Base-by-base conservation (phyloP, 2,329 filamentous ascomycete genomes). In the Gnomoniopsis sp. region DNA sequence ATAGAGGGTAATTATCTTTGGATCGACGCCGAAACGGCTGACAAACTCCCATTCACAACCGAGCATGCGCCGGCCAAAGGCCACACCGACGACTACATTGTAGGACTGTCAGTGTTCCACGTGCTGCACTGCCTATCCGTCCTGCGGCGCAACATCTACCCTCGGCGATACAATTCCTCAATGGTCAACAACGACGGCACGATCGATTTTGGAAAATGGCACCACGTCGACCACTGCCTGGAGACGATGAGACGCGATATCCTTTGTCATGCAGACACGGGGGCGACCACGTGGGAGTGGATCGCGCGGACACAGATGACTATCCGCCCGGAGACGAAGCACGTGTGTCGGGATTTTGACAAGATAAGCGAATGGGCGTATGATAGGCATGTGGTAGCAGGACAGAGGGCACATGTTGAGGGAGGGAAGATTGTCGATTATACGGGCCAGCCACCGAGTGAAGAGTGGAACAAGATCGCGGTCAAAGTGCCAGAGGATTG, bases 311-410 rank as follows among this genome's bases (percentile, higher is more conserved):
- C 49, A n/a, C 44, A 49, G 19, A 48, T 58, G 49, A 49, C 44
- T n/a, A 53, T 49, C 33, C 56, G 46, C 10, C 46, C 56, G 2
- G 56, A 53, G 44, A 53, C 51, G 17, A 19, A 33, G 34, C 56
- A 58, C 33, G 38, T 53, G 7, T 58, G 56, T 21, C 50, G 50
- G 15, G 43, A 58, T 23, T 58, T 58, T 33, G 56, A 53, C 2
- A 26, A 38, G 34, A 58, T 58, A n/a, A 53, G 56, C 33, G 56
- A 53, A 19, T 58, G 56, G 56, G 56, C 56, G 15, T 53, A 53
- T 49, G 50, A 41, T 3, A 49, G 50, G 8, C 46, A 58, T 19
- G 56, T 58, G 3, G 4, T 36, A 12, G 56, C 7, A 1, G 33
- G 44, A 17, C 56, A 58, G 34, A 26, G 56, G n/a, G 43, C 43